Conservation (phyloP, 768 basidiomycete species). For the Suillus occidentalis region DNA sequence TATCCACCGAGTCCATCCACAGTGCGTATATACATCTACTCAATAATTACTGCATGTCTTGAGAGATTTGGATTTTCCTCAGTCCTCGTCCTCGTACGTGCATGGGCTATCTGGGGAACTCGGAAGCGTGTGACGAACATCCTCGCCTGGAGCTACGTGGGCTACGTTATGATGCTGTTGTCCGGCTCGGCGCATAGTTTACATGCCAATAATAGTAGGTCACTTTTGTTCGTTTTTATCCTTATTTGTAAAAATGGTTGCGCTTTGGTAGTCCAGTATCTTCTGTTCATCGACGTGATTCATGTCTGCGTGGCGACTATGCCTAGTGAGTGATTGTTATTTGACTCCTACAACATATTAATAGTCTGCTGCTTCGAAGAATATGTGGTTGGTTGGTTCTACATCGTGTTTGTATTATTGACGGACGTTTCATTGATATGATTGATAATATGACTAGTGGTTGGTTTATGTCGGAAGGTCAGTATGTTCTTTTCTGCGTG, state of each 20-base stretch:
- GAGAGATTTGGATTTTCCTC: background rate
- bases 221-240: background rate
- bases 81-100: constrained; percentile 13
- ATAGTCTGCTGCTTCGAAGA: background rate
- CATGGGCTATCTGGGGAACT: constrained; percentile 13
- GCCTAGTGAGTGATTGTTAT: constrained; percentile 6
- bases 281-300: background rate
- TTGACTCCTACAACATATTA: background rate
- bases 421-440: background rate
- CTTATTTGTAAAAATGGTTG: background rate
- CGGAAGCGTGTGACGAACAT: background rate
- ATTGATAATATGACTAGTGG: constrained; percentile 10
- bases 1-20: constrained; percentile 8
- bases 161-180: background rate
- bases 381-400: background rate
- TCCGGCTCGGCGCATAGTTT: background rate
- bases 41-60: background rate
- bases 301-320: constrained; percentile 1
- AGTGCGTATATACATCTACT: constrained; percentile 1
- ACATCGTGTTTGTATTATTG: no score
- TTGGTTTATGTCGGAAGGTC: constrained; percentile 8
- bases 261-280: background rate
- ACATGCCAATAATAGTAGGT: background rate
- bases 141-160: background rate
- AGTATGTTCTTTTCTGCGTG: background rate